These are phyloP conservation scores for Geranomyces variabilis DNA, from an alignment of 192 early-diverging fungal genomes.

Conservation along the genomic window DNA sequence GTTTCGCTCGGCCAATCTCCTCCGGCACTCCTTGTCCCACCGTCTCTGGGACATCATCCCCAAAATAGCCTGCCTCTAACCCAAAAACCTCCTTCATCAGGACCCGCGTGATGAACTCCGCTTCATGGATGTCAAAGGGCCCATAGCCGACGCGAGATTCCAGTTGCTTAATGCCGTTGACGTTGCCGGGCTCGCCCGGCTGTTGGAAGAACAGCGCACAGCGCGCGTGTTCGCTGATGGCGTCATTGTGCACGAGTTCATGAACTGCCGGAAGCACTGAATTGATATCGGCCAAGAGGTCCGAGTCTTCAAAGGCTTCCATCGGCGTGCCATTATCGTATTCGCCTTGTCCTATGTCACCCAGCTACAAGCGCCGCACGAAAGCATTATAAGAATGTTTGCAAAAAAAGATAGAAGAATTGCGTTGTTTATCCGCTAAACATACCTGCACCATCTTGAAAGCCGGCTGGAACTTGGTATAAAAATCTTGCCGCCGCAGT, in stretches of 20 bases:
- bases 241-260: background rate
- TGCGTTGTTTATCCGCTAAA: too few relatives aligned
- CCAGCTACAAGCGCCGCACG: background rate
- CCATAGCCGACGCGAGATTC: slow-evolving; percentile 6
- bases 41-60: too few relatives aligned
- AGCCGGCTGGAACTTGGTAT: slow-evolving; percentile 11
- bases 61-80: background rate
- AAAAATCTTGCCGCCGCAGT: slow-evolving; percentile 5
- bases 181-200: background rate
- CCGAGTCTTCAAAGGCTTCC: slow-evolving; percentile 9
- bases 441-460: slow-evolving; percentile 12
- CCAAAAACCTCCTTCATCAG: slow-evolving; percentile 9
- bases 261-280: background rate
- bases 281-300: background rate
- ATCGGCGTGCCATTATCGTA: slow-evolving; percentile 5
- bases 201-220: slow-evolving; percentile 7
- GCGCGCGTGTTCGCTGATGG: background rate
- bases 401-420: too few relatives aligned
- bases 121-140: slow-evolving; percentile 9
- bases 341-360: background rate
- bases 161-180: slow-evolving; percentile 3
- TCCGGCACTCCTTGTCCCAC: too few relatives aligned
- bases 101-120: background rate
- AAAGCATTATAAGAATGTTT: background rate
- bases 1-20: too few relatives aligned